A percentile compares a stretch with the other conserved stretches of the same genome.
phyloP scores from a whole-genome alignment of 495 filamentous ascomycete species.

The Margaritispora aquatica region DNA sequence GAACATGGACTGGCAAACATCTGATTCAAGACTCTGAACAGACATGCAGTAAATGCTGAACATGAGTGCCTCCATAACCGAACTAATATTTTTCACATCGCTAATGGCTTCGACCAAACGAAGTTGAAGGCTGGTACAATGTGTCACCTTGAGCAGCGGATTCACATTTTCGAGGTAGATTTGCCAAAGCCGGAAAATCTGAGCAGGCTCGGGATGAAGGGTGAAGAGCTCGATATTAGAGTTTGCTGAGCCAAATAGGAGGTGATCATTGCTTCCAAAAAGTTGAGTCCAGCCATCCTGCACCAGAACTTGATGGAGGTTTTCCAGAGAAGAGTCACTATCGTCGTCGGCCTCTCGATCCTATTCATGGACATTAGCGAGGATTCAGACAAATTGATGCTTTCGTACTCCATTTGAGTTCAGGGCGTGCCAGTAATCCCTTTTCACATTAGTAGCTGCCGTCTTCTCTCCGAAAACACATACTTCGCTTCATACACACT shows the following conservation, averaged over 20 bases:
- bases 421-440: constrained; percentile 44
- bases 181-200: constrained; percentile 69
- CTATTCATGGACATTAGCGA: constrained; percentile 14
- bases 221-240: constrained; percentile 20
- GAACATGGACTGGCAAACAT: constrained; percentile 41
- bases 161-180: constrained; percentile 61
- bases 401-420: constrained; percentile 35
- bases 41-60: constrained; percentile 49
- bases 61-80: constrained; percentile 43
- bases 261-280: constrained; percentile 15
- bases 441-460: constrained; percentile 23
- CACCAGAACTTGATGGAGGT: constrained; percentile 5
- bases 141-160: constrained; percentile 61
- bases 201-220: constrained; percentile 58
- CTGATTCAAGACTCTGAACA: constrained; percentile 35
- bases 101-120: constrained; percentile 34
- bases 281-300: constrained; percentile 7
- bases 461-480: constrained; percentile 13
- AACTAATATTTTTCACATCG: constrained; percentile 33
- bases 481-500: constrained; percentile 36
- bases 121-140: constrained; percentile 54
- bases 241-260: constrained; percentile 24
- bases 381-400: constrained; percentile 1
- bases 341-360: constrained; percentile 9
- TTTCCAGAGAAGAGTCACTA: constrained; percentile 15